A percentile compares a stretch with the other conserved stretches of the same genome.
Evolutionary conservation across 495 filamentous ascomycete species (phyloP).

Genomic region (Penicillium nucicola): DNA sequence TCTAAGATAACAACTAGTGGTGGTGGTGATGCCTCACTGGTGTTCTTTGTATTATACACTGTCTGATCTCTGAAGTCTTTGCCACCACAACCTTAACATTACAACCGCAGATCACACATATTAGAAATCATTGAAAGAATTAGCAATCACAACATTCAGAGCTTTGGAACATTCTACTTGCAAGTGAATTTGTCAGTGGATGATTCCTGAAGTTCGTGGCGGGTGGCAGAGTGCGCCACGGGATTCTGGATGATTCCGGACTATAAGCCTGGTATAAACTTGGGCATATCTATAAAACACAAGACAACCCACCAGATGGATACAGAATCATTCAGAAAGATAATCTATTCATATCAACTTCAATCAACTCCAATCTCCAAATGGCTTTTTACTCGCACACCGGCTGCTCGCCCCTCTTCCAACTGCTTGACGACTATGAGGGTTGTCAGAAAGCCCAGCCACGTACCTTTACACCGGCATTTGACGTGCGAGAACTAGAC

Average conservation of each 20-base stretch:
- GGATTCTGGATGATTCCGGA: conserved; percentile 19
- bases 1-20: too few species aligned
- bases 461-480: conserved; percentile 63
- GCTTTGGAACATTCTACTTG: too few species aligned
- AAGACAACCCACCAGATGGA: neutral
- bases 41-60: too few species aligned
- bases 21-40: too few species aligned
- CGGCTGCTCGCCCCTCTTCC: conserved; percentile 67
- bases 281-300: conserved; percentile 2
- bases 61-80: too few species aligned
- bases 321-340: neutral
- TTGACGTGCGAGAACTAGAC: conserved; percentile 73
- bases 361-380: conserved; percentile 20
- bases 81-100: neutral
- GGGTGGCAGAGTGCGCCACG: conserved; percentile 9
- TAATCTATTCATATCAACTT: too few species aligned
- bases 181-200: neutral
- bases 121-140: too few species aligned
- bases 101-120: neutral
- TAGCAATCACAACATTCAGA: neutral
- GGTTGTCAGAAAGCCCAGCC: conserved; percentile 32
- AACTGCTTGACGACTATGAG: conserved; percentile 73
- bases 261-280: neutral
- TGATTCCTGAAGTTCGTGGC: neutral
- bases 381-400: conserved; percentile 66